A percentile compares a stretch with the other conserved stretches of the same genome.
These are phyloP conservation scores for Neonectria neomacrospora DNA, from an alignment of 2,329 filamentous ascomycete species.

Conservation along the genomic window DNA sequence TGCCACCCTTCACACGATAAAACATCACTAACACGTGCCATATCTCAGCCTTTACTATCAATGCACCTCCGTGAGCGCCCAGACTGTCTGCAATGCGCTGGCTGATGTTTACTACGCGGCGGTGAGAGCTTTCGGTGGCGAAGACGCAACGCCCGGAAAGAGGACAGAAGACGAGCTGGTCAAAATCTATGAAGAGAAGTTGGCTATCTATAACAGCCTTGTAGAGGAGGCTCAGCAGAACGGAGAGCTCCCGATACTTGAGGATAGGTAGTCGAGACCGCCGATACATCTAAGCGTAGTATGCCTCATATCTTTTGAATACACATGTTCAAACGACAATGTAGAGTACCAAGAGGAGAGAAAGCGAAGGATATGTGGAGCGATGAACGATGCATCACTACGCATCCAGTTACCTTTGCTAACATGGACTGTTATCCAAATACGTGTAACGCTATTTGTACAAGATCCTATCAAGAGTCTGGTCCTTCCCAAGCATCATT, in stretches of 20 bases:
- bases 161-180: slow-evolving; percentile 39
- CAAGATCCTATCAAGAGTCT: background rate
- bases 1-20: background rate
- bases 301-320: background rate
- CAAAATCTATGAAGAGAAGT: slow-evolving; percentile 47
- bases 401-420: background rate
- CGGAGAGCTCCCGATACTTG: slow-evolving; percentile 40
- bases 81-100: slow-evolving; percentile 32
- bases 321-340: background rate
- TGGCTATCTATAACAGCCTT: slow-evolving; percentile 48
- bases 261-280: background rate
- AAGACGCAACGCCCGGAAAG: slow-evolving; percentile 42
- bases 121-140: slow-evolving; percentile 51
- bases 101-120: slow-evolving; percentile 54
- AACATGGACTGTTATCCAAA: background rate
- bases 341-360: background rate
- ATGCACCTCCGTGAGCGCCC: slow-evolving; percentile 16
- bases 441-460: background rate
- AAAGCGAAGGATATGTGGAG: background rate
- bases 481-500: slow-evolving; percentile 29
- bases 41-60: slow-evolving; percentile 22
- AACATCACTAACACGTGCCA: background rate
- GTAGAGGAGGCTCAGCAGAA: slow-evolving; percentile 49
- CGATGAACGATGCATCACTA: background rate
- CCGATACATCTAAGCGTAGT: background rate